These are phyloP conservation scores for Mediolabrus comicus DNA, from an alignment of 108 stramenopile genomes.

Conservation along the genomic window DNA sequence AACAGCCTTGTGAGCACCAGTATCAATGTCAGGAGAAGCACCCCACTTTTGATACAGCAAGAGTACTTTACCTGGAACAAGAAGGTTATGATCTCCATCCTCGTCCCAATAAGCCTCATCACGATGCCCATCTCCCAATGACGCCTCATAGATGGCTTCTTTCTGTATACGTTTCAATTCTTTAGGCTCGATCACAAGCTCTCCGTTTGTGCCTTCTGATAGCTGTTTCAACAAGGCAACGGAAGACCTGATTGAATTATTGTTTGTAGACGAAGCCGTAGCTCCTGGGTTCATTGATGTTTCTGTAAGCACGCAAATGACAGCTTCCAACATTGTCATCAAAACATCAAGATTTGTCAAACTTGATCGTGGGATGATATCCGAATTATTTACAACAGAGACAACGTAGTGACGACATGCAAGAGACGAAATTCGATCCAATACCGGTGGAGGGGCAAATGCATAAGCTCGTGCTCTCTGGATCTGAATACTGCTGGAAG, in stretches of 20 bases:
- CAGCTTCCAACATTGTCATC: slow-evolving; percentile 50
- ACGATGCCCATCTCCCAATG: slow-evolving; percentile 44
- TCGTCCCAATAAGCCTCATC: slow-evolving; percentile 39
- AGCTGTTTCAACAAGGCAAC: slow-evolving; percentile 56
- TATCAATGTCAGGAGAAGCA: no score
- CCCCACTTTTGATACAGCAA: slow-evolving; percentile 59
- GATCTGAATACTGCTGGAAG: neutral
- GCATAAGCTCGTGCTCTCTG: slow-evolving; percentile 60
- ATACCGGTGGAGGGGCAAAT: slow-evolving; percentile 70
- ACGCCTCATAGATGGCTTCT: slow-evolving; percentile 48
- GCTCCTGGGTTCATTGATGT: slow-evolving; percentile 45
- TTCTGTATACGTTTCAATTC: slow-evolving; percentile 44
- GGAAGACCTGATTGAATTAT: slow-evolving; percentile 22
- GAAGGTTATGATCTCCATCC: slow-evolving; percentile 54
- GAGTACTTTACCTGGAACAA: slow-evolving; percentile 58
- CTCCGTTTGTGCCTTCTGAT: slow-evolving; percentile 45
- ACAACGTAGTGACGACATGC: slow-evolving; percentile 57
- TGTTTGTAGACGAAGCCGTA: neutral
- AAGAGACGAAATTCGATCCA: slow-evolving; percentile 62
- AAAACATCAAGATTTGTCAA: slow-evolving; percentile 64
- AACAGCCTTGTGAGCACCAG: slow-evolving; percentile 11
- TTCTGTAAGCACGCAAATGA: slow-evolving; percentile 45
- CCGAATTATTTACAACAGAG: slow-evolving; percentile 69
- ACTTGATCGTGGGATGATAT: slow-evolving; percentile 65
- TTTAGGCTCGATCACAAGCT: slow-evolving; percentile 35